Percentiles rank a stretch among this genome's conserved stretches.
phyloP scores from a whole-genome alignment of 2,329 filamentous ascomycete species.

The Colletotrichum higginsianum region DNA sequence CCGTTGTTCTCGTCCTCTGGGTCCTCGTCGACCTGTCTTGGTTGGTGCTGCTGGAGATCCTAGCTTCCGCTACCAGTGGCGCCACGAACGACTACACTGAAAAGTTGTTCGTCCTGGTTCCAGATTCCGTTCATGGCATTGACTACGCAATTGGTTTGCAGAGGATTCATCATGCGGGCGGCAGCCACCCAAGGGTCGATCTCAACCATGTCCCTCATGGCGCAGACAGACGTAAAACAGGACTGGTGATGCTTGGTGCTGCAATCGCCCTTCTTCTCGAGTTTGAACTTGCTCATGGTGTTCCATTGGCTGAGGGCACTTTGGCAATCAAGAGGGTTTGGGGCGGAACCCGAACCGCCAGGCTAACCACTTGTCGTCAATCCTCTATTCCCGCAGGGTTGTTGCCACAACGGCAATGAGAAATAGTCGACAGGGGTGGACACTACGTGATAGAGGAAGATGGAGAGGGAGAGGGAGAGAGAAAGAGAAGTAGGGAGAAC shows the following conservation, averaged over 20 bases:
- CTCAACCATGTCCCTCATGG: neutral
- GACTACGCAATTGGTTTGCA: slow-evolving; percentile 32
- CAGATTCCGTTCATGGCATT: slow-evolving; percentile 27
- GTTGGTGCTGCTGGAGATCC: neutral
- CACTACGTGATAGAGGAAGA: neutral
- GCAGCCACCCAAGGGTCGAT: slow-evolving; percentile 5
- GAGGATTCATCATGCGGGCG: slow-evolving; percentile 33
- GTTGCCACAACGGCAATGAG: neutral
- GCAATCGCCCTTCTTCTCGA: neutral
- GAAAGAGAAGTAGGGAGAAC: too few species aligned
- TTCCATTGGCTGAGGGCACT: slow-evolving; percentile 8
- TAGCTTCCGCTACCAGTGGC: neutral
- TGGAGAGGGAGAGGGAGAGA: neutral
- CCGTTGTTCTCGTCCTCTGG: neutral
- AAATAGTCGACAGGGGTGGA: too few species aligned
- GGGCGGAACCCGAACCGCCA: neutral
- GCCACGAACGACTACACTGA: slow-evolving; percentile 4
- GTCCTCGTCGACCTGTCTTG: neutral
- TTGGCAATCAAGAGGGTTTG: slow-evolving; percentile 27
- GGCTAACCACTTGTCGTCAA: slow-evolving; percentile 2
- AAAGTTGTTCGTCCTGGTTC: slow-evolving; percentile 2
- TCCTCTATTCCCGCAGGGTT: neutral
- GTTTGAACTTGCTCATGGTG: neutral
- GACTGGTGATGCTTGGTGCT: neutral
- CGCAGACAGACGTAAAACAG: slow-evolving; percentile 27